Percentiles rank a stretch among this genome's conserved stretches.
These are phyloP conservation scores for Lepidium campestre DNA, from an alignment of 441 rosid genomes.

Conservation along the genomic window DNA sequence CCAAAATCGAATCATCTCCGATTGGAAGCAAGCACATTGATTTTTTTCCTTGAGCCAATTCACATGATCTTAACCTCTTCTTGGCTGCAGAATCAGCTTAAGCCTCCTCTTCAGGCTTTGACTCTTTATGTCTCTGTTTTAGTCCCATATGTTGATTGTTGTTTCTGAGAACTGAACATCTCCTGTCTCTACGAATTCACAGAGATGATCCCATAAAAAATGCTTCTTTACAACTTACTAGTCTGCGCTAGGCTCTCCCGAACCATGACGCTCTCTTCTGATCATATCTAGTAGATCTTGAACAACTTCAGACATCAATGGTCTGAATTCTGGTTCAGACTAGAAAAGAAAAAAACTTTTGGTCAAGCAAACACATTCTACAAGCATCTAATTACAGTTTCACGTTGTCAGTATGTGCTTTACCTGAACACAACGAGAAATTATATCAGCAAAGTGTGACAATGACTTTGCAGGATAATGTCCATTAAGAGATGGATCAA, in stretches of 20 bases:
- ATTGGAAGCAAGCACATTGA: constrained; percentile 7
- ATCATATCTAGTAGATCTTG: constrained; percentile 87
- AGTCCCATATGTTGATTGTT: constrained; percentile 2
- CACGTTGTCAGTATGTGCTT: constrained; percentile 9
- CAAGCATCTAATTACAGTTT: not conserved
- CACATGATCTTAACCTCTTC: constrained; percentile 1
- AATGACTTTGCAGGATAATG: constrained; percentile 79
- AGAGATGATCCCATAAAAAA: constrained; percentile 10
- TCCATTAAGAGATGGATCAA: constrained; percentile 82
- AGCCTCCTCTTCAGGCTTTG: not conserved
- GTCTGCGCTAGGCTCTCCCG: constrained; percentile 22
- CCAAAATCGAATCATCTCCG: not conserved
- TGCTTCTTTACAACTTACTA: constrained; percentile 21
- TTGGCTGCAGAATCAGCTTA: constrained; percentile 2
- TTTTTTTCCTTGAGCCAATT: not conserved
- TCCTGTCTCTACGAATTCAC: constrained; percentile 8
- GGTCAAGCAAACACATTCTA: constrained; percentile 8
- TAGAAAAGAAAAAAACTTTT: constrained; percentile 7
- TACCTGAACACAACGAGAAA: constrained; percentile 91
- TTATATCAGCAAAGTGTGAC: constrained; percentile 89
- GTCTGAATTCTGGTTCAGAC: constrained; percentile 83
- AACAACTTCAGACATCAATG: constrained; percentile 85
- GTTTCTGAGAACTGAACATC: constrained; percentile 14
- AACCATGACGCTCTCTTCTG: constrained; percentile 51
- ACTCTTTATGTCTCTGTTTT: not conserved